Evolutionary conservation across 257 asterid species (phyloP).

Genomic region (Nyctanthes arbortristis): DNA sequence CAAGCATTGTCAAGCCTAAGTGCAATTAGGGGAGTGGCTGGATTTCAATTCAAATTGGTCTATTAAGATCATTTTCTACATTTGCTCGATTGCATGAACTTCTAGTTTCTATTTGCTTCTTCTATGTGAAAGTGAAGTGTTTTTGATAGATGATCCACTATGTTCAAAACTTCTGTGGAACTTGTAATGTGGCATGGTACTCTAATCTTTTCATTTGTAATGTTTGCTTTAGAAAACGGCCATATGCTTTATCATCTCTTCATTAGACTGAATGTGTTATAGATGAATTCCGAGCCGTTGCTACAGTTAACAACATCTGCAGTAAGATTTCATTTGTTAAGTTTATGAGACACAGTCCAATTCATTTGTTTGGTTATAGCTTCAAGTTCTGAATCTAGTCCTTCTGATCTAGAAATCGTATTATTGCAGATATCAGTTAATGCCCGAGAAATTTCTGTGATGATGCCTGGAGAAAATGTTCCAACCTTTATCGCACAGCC

Average conservation of each 20-base stretch:
- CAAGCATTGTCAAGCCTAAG: background rate
- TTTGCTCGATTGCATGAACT: background rate
- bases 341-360: no score
- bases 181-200: background rate
- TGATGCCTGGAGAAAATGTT: constrained; percentile 80
- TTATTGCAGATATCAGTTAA: constrained; percentile 43
- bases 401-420: background rate
- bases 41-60: background rate
- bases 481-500: constrained; percentile 88
- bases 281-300: background rate
- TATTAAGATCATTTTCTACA: background rate
- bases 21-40: no score
- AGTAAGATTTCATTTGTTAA: background rate
- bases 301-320: background rate
- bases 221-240: background rate
- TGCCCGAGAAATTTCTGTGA: constrained; percentile 78
- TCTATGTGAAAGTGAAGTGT: no score
- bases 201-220: background rate
- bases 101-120: background rate
- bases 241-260: background rate
- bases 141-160: no score
- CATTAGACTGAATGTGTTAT: no score
- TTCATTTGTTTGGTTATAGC: no score
- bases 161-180: background rate
- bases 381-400: background rate